Evolutionary conservation across 495 filamentous ascomycete species (phyloP).

Genomic region (Lichina pygmaea): DNA sequence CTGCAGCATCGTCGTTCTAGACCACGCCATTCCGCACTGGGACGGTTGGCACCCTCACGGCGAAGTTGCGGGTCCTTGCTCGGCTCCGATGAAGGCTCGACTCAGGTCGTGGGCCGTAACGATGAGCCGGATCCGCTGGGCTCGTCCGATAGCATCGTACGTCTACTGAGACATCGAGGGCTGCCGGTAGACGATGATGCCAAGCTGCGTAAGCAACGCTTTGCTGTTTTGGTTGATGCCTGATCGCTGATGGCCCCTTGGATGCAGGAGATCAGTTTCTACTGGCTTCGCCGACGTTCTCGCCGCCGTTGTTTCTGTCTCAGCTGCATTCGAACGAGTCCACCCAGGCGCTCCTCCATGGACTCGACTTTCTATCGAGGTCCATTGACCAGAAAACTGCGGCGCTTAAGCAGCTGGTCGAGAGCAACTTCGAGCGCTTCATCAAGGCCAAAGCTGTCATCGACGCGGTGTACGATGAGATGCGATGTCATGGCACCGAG

Average conservation of each 20-base stretch:
- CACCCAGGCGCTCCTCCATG: conserved; percentile 48
- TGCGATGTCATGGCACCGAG: conserved; percentile 63
- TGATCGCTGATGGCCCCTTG: not conserved
- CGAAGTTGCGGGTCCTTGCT: conserved; percentile 38
- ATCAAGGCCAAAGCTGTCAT: conserved; percentile 90
- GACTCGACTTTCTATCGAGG: conserved; percentile 53
- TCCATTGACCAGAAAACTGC: conserved; percentile 96
- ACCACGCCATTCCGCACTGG: conserved; percentile 57
- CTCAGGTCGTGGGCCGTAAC: conserved; percentile 52
- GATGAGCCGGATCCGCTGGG: conserved; percentile 87
- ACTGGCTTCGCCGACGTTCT: conserved; percentile 84
- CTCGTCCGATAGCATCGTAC: conserved; percentile 54
- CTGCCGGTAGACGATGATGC: conserved; percentile 67
- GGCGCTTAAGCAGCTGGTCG: conserved; percentile 79
- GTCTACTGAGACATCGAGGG: conserved; percentile 44
- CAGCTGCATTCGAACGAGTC: conserved; percentile 69
- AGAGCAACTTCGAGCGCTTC: conserved; percentile 94
- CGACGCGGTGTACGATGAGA: conserved; percentile 92
- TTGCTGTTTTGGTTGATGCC: not conserved
- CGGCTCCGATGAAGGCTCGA: conserved; percentile 34
- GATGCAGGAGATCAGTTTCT: conserved; percentile 62
- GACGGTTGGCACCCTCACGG: conserved; percentile 38
- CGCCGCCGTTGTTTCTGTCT: conserved; percentile 68
- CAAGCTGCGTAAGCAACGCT: conserved; percentile 34
- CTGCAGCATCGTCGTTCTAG: conserved; percentile 29